Percentiles rank a stretch among this genome's conserved stretches.
These are phyloP conservation scores for Linum tenue DNA, from an alignment of 345 rosid genomes.

Conservation along the genomic window DNA sequence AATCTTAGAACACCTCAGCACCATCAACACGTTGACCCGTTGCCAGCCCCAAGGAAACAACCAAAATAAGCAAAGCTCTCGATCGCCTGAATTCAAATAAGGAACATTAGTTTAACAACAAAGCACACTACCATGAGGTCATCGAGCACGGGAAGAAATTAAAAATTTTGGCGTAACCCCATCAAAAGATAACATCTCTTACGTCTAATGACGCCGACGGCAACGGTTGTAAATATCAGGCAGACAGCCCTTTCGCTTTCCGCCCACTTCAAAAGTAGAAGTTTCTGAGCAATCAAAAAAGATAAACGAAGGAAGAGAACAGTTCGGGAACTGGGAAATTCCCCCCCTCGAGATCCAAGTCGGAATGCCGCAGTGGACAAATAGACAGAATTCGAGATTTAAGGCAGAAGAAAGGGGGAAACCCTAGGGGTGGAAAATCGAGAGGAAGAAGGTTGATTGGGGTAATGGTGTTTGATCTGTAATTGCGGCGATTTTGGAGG, in stretches of 20 bases:
- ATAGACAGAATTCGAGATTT: neutral
- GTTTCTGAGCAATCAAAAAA: too few species aligned
- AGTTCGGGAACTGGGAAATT: neutral
- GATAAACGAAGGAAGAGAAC: too few species aligned
- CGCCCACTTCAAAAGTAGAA: neutral
- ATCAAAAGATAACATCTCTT: neutral
- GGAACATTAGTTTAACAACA: neutral
- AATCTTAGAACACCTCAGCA: slow-evolving; percentile 2
- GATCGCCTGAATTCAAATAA: neutral
- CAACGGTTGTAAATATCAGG: neutral
- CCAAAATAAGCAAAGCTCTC: neutral
- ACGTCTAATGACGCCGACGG: neutral
- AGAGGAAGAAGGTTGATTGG: neutral
- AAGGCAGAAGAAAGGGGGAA: neutral
- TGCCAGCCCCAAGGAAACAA: neutral
- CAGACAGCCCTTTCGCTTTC: neutral
- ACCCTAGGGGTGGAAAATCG: neutral
- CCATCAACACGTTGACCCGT: slow-evolving; percentile 14
- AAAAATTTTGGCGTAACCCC: neutral
- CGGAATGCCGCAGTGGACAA: neutral
- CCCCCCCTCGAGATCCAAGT: neutral
- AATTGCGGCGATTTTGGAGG: neutral
- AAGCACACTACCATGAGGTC: too few species aligned
- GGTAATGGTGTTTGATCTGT: neutral
- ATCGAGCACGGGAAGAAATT: too few species aligned